A percentile compares a stretch with the other conserved stretches of the same genome.
Evolutionary conservation across 2,329 filamentous ascomycete species (phyloP).

Genomic region (Fusarium aywerte): DNA sequence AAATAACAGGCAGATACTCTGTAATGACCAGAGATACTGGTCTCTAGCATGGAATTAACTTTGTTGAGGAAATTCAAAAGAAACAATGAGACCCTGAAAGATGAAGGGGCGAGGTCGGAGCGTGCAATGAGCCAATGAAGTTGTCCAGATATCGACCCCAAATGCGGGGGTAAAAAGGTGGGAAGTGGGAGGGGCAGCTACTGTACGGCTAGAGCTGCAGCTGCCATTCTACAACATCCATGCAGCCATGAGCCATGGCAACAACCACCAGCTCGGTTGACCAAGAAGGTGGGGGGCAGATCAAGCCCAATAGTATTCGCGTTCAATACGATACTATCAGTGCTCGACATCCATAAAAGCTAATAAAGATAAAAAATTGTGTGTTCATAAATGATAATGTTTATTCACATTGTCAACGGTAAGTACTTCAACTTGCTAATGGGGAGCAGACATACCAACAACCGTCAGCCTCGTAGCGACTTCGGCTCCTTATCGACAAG

Average conservation of each 20-base stretch:
- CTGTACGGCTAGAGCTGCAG: constrained; percentile 12
- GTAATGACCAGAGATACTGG: background rate
- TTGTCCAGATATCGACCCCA: constrained; percentile 25
- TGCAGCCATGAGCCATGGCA: constrained; percentile 11
- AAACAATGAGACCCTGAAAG: constrained; percentile 29
- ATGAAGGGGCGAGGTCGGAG: constrained; percentile 17
- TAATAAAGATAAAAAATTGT: background rate
- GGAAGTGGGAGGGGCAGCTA: constrained; percentile 33
- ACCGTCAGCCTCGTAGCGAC: constrained; percentile 2
- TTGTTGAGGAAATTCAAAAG: constrained; percentile 37
- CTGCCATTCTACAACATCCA: constrained; percentile 14
- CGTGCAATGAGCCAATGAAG: constrained; percentile 29
- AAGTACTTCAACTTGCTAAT: background rate
- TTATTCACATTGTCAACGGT: background rate
- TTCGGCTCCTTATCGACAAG: constrained; percentile 14
- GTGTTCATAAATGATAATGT: no score
- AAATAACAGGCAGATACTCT: no score
- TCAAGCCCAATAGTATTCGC: background rate
- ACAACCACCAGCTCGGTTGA: background rate
- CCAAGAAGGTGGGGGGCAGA: background rate
- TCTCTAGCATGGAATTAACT: background rate
- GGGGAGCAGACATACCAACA: background rate
- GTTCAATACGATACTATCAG: background rate
- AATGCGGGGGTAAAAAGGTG: constrained; percentile 38
- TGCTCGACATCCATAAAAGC: background rate